phyloP scores from a whole-genome alignment of 2,329 filamentous ascomycete species.

The Elsinoe arachidis region DNA sequence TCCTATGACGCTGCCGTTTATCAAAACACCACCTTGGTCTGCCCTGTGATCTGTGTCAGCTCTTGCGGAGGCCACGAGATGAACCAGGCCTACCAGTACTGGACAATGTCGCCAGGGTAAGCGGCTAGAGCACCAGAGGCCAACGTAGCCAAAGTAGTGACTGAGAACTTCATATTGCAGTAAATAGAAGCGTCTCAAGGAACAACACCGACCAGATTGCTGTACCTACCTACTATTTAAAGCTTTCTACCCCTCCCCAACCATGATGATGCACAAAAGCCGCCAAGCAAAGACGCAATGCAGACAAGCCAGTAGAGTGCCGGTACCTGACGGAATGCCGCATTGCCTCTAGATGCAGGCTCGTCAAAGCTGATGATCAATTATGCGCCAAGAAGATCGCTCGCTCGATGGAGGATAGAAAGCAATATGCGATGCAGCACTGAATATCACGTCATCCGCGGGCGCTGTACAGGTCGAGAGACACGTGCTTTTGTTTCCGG shows the following conservation, averaged over 20 bases:
- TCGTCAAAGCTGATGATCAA: neutral
- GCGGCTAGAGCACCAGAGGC: neutral
- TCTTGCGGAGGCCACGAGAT: neutral
- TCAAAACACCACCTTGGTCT: conserved; percentile 20
- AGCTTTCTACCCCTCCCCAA: neutral
- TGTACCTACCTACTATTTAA: neutral
- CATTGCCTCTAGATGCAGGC: neutral
- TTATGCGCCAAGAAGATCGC: neutral
- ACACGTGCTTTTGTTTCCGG: no score
- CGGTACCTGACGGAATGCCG: neutral
- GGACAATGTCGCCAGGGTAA: neutral
- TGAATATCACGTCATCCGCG: no score
- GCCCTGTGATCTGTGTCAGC: conserved; percentile 17
- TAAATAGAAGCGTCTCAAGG: neutral
- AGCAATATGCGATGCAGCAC: no score
- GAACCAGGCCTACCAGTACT: neutral
- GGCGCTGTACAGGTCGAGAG: no score
- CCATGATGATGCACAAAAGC: neutral
- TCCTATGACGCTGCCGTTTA: conserved; percentile 22
- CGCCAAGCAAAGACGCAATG: neutral
- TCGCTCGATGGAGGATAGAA: neutral
- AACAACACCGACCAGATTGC: no score
- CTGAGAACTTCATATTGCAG: neutral
- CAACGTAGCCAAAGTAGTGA: neutral
- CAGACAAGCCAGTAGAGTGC: neutral